phyloP scores from a whole-genome alignment of 495 filamentous ascomycete species.

The Penicillium cataractarum region DNA sequence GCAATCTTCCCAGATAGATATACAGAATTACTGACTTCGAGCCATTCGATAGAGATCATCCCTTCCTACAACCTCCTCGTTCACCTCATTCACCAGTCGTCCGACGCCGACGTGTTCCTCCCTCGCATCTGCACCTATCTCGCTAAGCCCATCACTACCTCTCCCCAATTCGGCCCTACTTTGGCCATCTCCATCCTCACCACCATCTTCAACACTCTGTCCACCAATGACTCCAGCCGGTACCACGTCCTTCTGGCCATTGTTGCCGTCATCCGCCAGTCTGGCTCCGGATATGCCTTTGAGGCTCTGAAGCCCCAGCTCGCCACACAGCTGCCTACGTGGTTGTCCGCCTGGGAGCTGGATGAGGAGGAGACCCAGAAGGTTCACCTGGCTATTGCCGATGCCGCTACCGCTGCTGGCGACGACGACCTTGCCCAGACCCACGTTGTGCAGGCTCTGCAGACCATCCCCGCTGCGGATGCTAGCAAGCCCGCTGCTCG shows the following conservation, averaged over 20 bases:
- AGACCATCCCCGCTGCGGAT: constrained; percentile 78
- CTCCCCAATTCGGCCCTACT: constrained; percentile 78
- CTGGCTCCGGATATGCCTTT: constrained; percentile 68
- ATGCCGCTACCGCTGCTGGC: constrained; percentile 73
- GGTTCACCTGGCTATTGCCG: constrained; percentile 76
- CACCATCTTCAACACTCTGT: constrained; percentile 95
- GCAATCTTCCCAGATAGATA: neutral
- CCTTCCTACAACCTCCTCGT: constrained; percentile 94
- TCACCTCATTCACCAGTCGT: constrained; percentile 84
- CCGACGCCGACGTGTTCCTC: constrained; percentile 81
- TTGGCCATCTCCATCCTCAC: constrained; percentile 86
- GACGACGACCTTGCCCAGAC: constrained; percentile 79
- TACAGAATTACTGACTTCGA: constrained; percentile 17
- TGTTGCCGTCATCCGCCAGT: constrained; percentile 72
- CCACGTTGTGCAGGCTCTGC: constrained; percentile 80
- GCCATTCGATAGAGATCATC: constrained; percentile 68
- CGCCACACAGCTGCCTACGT: constrained; percentile 70
- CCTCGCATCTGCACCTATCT: constrained; percentile 85
- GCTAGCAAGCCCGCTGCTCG: constrained; percentile 71
- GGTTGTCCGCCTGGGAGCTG: constrained; percentile 82
- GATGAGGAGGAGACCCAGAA: constrained; percentile 80
- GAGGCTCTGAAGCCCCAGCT: constrained; percentile 81
- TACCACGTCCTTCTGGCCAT: constrained; percentile 90
- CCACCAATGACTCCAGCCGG: constrained; percentile 70
- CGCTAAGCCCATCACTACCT: constrained; percentile 80